Evolutionary conservation across 352 stramenopile species (phyloP).

Genomic region (Phytophthora meadii): DNA sequence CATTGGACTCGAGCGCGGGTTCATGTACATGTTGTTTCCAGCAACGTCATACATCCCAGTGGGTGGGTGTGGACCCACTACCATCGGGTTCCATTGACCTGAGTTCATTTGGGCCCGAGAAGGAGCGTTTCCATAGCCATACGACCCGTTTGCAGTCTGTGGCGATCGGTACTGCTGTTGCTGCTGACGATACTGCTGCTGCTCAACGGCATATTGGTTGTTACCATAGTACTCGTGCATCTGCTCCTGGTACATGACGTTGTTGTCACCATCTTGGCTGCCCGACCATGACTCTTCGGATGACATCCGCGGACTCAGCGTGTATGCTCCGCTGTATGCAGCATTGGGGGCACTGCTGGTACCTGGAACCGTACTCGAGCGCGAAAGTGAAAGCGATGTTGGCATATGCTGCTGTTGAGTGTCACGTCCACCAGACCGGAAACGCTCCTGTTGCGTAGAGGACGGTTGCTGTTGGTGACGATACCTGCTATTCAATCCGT

Average conservation of each 20-base stretch:
- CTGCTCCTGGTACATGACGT: slow-evolving; percentile 47
- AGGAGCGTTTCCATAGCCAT: slow-evolving; percentile 36
- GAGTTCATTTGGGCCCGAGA: slow-evolving; percentile 37
- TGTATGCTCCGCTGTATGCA: slow-evolving; percentile 49
- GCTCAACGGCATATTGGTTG: slow-evolving; percentile 35
- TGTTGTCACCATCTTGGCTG: slow-evolving; percentile 49
- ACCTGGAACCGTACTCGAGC: slow-evolving; percentile 47
- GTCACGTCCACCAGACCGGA: slow-evolving; percentile 23
- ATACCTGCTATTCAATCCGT: slow-evolving; percentile 34
- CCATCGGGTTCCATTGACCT: slow-evolving; percentile 53
- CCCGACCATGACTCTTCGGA: slow-evolving; percentile 63
- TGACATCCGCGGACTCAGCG: slow-evolving; percentile 53
- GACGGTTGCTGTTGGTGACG: slow-evolving; percentile 26
- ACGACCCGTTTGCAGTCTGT: slow-evolving; percentile 32
- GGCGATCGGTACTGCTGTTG: slow-evolving; percentile 39
- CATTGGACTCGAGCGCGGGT: slow-evolving; percentile 39
- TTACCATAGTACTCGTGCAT: slow-evolving; percentile 61
- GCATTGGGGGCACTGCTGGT: slow-evolving; percentile 36
- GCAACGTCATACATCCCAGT: slow-evolving; percentile 37
- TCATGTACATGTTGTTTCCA: slow-evolving; percentile 64
- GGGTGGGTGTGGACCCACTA: slow-evolving; percentile 34
- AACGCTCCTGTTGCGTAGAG: slow-evolving; percentile 34
- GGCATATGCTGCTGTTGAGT: slow-evolving; percentile 28
- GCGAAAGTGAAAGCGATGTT: slow-evolving; percentile 42
- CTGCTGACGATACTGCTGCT: slow-evolving; percentile 31